Evolutionary conservation across 2,329 filamentous ascomycete genomes (phyloP).

Genomic region (Diaporthe longicolla): DNA sequence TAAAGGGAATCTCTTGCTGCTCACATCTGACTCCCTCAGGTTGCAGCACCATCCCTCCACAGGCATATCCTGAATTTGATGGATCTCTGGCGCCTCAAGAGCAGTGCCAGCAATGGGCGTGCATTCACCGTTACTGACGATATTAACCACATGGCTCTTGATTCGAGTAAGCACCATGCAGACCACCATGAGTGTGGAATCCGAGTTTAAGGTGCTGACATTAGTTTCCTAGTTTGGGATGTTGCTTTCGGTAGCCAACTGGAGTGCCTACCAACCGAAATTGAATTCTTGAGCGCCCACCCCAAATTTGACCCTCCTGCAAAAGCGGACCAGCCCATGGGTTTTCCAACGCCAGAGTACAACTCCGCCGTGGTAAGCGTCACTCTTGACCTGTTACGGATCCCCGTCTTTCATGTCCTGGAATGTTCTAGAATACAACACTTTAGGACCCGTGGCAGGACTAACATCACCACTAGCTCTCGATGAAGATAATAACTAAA

Average conservation of each 20-base stretch:
- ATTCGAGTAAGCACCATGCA: slow-evolving; percentile 25
- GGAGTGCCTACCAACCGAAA: slow-evolving; percentile 8
- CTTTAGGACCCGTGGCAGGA: no score
- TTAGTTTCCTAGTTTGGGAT: slow-evolving; percentile 23
- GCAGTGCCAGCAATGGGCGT: not conserved
- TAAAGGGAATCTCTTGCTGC: not conserved
- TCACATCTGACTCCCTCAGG: slow-evolving; percentile 4
- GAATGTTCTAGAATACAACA: no score
- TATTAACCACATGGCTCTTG: slow-evolving; percentile 38
- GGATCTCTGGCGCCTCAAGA: slow-evolving; percentile 36
- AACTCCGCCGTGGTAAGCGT: slow-evolving; percentile 12
- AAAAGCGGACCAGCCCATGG: not conserved
- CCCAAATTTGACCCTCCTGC: not conserved
- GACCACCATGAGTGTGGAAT: no score
- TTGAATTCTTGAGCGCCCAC: not conserved
- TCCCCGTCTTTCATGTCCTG: no score
- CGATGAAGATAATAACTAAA: slow-evolving; percentile 34
- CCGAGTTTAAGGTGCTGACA: not conserved
- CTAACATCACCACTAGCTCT: not conserved
- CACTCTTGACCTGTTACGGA: no score
- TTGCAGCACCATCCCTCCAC: slow-evolving; percentile 36
- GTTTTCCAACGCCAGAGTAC: slow-evolving; percentile 32
- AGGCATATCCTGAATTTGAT: slow-evolving; percentile 28
- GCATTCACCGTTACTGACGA: slow-evolving; percentile 26
- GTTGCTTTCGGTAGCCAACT: slow-evolving; percentile 35